These are phyloP conservation scores for Vanderwaltozyma polyspora DNA, from an alignment of 805 yeast genomes.

Conservation along the genomic window DNA sequence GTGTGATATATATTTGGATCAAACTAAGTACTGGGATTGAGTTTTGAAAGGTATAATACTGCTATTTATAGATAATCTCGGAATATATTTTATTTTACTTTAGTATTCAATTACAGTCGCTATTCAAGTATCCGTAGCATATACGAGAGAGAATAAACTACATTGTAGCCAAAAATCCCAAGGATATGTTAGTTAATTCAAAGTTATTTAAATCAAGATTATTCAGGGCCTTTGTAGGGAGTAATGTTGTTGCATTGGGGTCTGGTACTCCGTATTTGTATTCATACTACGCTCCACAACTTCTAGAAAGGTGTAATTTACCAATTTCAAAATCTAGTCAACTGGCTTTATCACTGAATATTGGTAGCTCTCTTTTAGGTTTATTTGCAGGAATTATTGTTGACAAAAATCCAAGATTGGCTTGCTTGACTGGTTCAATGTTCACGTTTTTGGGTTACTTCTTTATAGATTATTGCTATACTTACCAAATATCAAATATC, in stretches of 20 bases:
- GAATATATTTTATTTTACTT: too few relatives aligned
- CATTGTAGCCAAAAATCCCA: too few relatives aligned
- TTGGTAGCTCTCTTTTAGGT: slow-evolving; percentile 63
- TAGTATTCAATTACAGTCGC: too few relatives aligned
- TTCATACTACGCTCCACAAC: slow-evolving; percentile 68
- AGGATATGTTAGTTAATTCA: not conserved
- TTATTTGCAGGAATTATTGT: slow-evolving; percentile 59
- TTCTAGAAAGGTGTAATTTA: slow-evolving; percentile 44
- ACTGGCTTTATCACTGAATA: slow-evolving; percentile 47
- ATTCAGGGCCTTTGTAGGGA: slow-evolving; percentile 16
- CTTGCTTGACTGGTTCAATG: slow-evolving; percentile 45
- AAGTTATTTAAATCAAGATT: not conserved
- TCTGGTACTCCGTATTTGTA: slow-evolving; percentile 69
- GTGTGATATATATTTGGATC: too few relatives aligned
- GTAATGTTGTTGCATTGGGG: slow-evolving; percentile 44
- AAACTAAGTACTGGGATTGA: too few relatives aligned
- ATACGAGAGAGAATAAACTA: too few relatives aligned
- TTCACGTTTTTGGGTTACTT: slow-evolving; percentile 46
- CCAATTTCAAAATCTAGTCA: slow-evolving; percentile 53
- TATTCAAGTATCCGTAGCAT: too few relatives aligned
- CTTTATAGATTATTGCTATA: slow-evolving; percentile 38
- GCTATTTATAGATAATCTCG: too few relatives aligned
- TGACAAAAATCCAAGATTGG: slow-evolving; percentile 41
- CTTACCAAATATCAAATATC: slow-evolving; percentile 30
- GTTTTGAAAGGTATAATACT: too few relatives aligned